These are phyloP conservation scores for Retiboletus flavoniger DNA, from an alignment of 1,284 basidiomycete species.

Conservation along the genomic window DNA sequence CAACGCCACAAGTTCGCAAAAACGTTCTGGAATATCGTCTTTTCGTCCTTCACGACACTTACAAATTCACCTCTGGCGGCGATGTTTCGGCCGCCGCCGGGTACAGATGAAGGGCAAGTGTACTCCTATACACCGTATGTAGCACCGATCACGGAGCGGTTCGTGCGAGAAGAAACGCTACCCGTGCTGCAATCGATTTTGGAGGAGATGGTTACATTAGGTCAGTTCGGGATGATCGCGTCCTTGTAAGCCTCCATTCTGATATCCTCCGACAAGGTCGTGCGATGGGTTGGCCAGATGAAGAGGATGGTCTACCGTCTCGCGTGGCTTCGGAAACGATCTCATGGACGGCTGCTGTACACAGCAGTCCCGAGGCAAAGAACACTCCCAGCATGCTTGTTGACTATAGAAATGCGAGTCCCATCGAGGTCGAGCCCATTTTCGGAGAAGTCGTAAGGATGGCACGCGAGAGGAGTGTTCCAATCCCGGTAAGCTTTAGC, in stretches of 20 bases:
- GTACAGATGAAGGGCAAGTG: conserved; percentile 23
- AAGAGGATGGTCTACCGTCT: conserved; percentile 44
- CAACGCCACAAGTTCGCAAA: conserved; percentile 61
- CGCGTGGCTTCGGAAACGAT: conserved; percentile 42
- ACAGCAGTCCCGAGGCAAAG: conserved; percentile 42
- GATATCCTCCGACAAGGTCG: conserved; percentile 35
- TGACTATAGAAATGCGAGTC: conserved; percentile 51
- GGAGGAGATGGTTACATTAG: conserved; percentile 48
- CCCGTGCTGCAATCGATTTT: conserved; percentile 48
- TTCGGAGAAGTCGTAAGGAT: conserved; percentile 58
- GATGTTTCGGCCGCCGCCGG: conserved; percentile 50
- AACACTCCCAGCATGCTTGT: conserved; percentile 63
- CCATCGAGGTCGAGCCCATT: conserved; percentile 67
- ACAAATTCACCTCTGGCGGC: conserved; percentile 50
- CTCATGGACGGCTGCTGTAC: conserved; percentile 38
- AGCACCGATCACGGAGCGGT: conserved; percentile 42
- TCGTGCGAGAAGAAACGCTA: conserved; percentile 46
- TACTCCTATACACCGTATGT: conserved; percentile 39
- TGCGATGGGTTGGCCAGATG: conserved; percentile 50
- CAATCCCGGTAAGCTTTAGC: conserved; percentile 49
- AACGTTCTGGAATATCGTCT: conserved; percentile 64
- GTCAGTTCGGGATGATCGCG: conserved; percentile 20
- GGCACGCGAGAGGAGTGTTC: conserved; percentile 46
- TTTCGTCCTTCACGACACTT: conserved; percentile 54
- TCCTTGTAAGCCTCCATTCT: background rate